These are phyloP conservation scores for Solanum hybrid DNA, from an alignment of 305 asterid genomes.

Conservation along the genomic window DNA sequence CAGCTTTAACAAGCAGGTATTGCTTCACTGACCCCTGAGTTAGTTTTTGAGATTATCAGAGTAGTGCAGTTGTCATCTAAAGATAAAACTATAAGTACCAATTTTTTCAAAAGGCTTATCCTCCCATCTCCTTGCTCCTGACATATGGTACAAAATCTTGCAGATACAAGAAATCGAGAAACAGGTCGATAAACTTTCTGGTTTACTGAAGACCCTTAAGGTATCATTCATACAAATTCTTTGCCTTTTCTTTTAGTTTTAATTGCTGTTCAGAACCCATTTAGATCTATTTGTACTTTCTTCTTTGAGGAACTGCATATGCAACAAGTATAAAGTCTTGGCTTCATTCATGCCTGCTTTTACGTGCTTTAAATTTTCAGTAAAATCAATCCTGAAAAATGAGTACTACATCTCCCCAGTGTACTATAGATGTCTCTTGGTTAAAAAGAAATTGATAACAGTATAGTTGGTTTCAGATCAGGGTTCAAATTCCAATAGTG, in stretches of 20 bases:
- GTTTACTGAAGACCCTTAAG: constrained; percentile 56
- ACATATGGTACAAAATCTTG: constrained; percentile 1
- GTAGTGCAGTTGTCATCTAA: not conserved
- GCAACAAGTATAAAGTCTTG: not conserved
- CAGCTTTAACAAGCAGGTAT: constrained; percentile 65
- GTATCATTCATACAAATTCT: constrained; percentile 16
- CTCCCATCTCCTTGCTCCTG: not conserved
- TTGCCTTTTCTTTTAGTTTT: not conserved
- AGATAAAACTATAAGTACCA: not conserved
- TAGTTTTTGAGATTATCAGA: not conserved
- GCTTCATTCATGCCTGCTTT: not conserved
- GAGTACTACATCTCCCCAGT: not conserved
- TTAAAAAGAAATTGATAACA: not conserved
- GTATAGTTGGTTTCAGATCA: not conserved
- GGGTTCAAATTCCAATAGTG: not conserved
- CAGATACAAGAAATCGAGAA: constrained; percentile 74
- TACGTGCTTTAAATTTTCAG: not conserved
- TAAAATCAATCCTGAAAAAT: not conserved
- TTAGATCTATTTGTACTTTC: not conserved
- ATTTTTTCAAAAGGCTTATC: not conserved
- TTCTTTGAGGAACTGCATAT: not conserved
- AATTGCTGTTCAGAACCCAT: not conserved
- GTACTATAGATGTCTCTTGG: not conserved
- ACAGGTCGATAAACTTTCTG: constrained; percentile 61
- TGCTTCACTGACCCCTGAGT: not conserved